These are phyloP conservation scores for Benincasa hispida DNA, from an alignment of 306 rosid genomes.

Conservation along the genomic window DNA sequence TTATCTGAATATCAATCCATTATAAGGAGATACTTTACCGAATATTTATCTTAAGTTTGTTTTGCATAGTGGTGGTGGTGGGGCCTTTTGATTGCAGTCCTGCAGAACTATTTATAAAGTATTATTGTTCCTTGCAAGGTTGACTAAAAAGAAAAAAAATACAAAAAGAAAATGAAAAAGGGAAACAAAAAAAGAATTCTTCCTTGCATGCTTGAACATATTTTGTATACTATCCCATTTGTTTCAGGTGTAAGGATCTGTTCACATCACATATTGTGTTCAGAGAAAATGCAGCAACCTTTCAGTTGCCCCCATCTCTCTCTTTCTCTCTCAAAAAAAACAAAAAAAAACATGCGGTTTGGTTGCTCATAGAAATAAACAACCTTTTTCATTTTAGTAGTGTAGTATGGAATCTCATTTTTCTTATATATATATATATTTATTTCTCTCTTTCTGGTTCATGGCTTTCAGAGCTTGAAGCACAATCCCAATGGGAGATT, in stretches of 20 bases:
- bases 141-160: background rate
- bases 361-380: too few relatives aligned
- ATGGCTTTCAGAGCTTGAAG: slow-evolving; percentile 58
- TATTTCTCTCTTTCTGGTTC: background rate
- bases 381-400: background rate
- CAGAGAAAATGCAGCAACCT: too few relatives aligned
- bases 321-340: too few relatives aligned
- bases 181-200: background rate
- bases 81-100: background rate
- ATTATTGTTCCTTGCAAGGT: background rate
- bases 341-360: too few relatives aligned
- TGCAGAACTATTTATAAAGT: background rate
- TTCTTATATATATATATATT: background rate
- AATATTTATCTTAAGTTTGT: background rate
- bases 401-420: background rate
- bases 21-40: too few relatives aligned
- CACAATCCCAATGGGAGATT: slow-evolving; percentile 99
- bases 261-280: too few relatives aligned
- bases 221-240: background rate
- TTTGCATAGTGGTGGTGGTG: background rate
- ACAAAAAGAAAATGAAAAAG: too few relatives aligned
- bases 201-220: background rate
- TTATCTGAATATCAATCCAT: too few relatives aligned
- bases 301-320: too few relatives aligned
- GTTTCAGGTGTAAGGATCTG: background rate